Percentiles rank a stretch among this genome's conserved stretches.
phyloP scores from a whole-genome alignment of 2,329 filamentous ascomycete species.

The Blastomyces gilchristii region DNA sequence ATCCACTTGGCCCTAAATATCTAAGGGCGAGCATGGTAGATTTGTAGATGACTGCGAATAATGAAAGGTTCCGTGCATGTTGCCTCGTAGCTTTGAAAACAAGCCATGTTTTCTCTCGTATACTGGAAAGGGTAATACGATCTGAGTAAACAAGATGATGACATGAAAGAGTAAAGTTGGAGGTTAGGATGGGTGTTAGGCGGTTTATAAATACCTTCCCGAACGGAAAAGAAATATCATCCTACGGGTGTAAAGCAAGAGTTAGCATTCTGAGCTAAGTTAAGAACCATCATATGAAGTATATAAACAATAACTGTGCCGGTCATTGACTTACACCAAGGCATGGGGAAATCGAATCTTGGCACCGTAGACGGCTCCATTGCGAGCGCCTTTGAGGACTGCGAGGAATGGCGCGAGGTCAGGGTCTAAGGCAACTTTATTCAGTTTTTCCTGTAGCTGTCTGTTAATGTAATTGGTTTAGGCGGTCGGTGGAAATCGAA shows the following conservation, averaged over 20 bases:
- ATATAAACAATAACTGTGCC: neutral
- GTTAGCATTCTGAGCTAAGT: constrained; percentile 15
- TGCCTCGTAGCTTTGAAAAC: constrained; percentile 79
- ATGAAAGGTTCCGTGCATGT: constrained; percentile 83
- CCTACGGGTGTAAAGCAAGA: constrained; percentile 32
- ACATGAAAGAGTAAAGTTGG: constrained; percentile 6
- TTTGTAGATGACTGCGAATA: constrained; percentile 90
- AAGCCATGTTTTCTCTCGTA: constrained; percentile 66
- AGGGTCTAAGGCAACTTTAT: constrained; percentile 70
- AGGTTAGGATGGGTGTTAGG: neutral
- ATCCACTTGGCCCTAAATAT: constrained; percentile 37
- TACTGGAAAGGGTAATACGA: constrained; percentile 24
- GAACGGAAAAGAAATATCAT: constrained; percentile 97
- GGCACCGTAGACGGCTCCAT: constrained; percentile 90
- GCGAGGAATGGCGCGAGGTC: constrained; percentile 74
- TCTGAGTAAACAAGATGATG: constrained; percentile 1
- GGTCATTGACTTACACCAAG: constrained; percentile 52
- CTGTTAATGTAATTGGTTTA: neutral
- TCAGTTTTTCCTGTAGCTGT: constrained; percentile 51
- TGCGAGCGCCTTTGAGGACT: constrained; percentile 84
- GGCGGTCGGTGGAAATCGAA: neutral
- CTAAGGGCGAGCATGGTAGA: constrained; percentile 64
- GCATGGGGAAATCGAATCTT: constrained; percentile 98
- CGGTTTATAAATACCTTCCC: constrained; percentile 51
- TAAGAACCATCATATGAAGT: neutral